Evolutionary conservation across 371 early-diverging fungal genomes (phyloP).

Genomic region (Entomophthora muscae): DNA sequence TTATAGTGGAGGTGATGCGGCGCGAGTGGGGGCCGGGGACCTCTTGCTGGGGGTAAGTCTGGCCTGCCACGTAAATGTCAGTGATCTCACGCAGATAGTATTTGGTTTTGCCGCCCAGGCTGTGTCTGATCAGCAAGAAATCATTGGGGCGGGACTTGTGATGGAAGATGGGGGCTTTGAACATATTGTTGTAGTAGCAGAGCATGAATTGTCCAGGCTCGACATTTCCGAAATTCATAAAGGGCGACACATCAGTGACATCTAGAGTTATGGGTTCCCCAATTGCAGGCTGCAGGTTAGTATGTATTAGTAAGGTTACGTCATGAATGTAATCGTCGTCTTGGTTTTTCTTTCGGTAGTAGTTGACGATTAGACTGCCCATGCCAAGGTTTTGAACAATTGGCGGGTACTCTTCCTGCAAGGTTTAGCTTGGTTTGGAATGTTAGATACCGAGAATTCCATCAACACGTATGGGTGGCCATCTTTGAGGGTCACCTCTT

Average conservation of each 20-base stretch:
- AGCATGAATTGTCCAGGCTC: constrained; percentile 78
- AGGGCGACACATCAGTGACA: constrained; percentile 91
- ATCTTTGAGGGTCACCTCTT: constrained; percentile 86
- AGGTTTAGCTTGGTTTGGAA: not conserved
- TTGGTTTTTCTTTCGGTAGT: constrained; percentile 85
- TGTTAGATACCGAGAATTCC: constrained; percentile 73
- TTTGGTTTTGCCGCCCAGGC: constrained; percentile 50
- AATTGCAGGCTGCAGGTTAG: constrained; percentile 29
- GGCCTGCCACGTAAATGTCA: constrained; percentile 84
- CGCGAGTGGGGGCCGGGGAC: constrained; percentile 97
- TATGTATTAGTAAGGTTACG: constrained; percentile 14
- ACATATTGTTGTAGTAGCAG: constrained; percentile 88
- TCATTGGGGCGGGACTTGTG: constrained; percentile 63
- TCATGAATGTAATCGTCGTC: constrained; percentile 61
- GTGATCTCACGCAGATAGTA: constrained; percentile 77
- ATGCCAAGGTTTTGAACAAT: constrained; percentile 92
- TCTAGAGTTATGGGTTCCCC: constrained; percentile 85
- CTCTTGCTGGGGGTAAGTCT: constrained; percentile 91
- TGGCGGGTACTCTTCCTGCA: constrained; percentile 94
- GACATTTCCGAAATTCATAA: constrained; percentile 92
- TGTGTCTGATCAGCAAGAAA: constrained; percentile 65
- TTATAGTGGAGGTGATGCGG: constrained; percentile 82
- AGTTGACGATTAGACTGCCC: constrained; percentile 92
- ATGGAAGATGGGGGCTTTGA: constrained; percentile 89
- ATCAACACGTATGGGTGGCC: constrained; percentile 66